Evolutionary conservation across 2,329 filamentous ascomycete genomes (phyloP), one percentile per base, ranked within the genome.

Genomic region (Hymenoscyphus infarciens): DNA sequence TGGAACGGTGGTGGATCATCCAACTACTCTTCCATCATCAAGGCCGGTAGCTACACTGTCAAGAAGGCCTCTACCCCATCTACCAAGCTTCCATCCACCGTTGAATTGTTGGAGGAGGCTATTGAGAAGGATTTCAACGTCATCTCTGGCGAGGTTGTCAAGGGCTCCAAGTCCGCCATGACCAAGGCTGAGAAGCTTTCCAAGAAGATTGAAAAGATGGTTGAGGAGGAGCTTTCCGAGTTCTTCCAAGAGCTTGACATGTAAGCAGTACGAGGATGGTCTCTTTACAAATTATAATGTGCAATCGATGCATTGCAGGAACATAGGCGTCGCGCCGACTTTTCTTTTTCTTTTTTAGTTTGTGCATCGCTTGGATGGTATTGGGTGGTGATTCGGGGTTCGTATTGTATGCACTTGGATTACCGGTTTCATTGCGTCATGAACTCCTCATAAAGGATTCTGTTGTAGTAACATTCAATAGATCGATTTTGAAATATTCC

Each of bases 1-100:
- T 99, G 93, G 94, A 99, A 99, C 86, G 95, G 96, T 76, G 96
- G 92, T 80, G 95, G 95, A 74, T 90, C 86, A 75, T 87, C 84
- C 81, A 97, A 99, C 89, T 97, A 91, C 86, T 84, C 85, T 65
- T 82, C 90, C 72, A 97, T 97, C 73, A 78, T 96, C 67, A 80
- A 86, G 71, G 82, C 86, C 71, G 90, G 91, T 73, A 81, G 85
- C 73, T 94, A 93, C 82, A 83, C 84, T 71, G 82, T 77, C 67
- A 79, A 83, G 73, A 74, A 77, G 70, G 71, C 77, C 59, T 70
- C 77, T 61, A 77, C 80, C 69, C 76, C 76, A 29, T 64, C 77
- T 56, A 25, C 77, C 31, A 77, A 82, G 70, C 76, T 83, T 68
- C 78, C 81, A 73, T 76, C 77, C 60, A 78, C 82, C 72, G 76